Evolutionary conservation across 2,329 filamentous ascomycete species (phyloP).

Genomic region (Diaporthe humulicola): DNA sequence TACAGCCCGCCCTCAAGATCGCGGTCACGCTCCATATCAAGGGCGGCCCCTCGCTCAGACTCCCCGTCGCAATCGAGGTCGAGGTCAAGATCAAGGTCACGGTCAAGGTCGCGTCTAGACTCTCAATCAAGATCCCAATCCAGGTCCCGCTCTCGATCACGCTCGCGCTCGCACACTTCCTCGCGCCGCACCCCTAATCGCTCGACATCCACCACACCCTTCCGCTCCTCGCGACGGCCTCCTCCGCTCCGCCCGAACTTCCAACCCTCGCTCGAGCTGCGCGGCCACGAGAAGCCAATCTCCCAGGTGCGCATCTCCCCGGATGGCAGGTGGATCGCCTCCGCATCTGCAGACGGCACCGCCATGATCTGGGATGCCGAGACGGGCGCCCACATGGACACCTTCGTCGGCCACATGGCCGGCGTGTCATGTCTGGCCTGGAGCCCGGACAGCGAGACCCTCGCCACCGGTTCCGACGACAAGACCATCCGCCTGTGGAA

Average conservation of each 20-base stretch:
- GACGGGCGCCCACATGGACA: constrained; percentile 86
- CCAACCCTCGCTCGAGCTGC: constrained; percentile 76
- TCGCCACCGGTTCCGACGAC: constrained; percentile 95
- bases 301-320: constrained; percentile 92
- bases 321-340: constrained; percentile 90
- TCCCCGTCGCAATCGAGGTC: constrained; percentile 42
- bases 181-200: constrained; percentile 40
- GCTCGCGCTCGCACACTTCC: constrained; percentile 49
- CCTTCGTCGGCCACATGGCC: constrained; percentile 91
- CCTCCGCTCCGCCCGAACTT: constrained; percentile 74
- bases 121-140: constrained; percentile 44
- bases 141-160: constrained; percentile 39
- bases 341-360: constrained; percentile 88
- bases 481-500: constrained; percentile 97
- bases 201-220: constrained; percentile 40
- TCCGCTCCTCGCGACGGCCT: constrained; percentile 59
- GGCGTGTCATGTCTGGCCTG: constrained; percentile 95
- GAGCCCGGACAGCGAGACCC: constrained; percentile 87
- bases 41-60: constrained; percentile 38
- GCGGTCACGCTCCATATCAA: constrained; percentile 43
- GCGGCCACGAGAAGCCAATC: constrained; percentile 83
- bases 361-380: constrained; percentile 90
- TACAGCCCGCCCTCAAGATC: constrained; percentile 43
- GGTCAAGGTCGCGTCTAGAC: constrained; percentile 44
- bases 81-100: constrained; percentile 44